Base-by-base conservation (phyloP, 2,329 filamentous ascomycete genomes). In the Diaporthe capsici region DNA sequence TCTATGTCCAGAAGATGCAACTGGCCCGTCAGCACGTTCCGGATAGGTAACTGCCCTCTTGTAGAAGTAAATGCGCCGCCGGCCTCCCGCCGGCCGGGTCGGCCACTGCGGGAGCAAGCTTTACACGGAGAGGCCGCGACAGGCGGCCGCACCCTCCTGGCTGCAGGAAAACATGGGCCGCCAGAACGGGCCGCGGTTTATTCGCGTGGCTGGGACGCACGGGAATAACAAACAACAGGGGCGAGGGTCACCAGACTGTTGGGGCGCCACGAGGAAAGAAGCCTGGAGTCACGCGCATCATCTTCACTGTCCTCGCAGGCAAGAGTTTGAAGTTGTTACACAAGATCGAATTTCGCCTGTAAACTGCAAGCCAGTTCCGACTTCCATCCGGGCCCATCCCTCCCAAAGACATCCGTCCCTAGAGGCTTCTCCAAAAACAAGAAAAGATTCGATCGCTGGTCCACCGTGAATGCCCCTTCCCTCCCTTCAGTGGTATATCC, bases 401-500 rank as follows among this genome's bases (percentile, higher is more conserved):
- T 71, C n/a, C 67, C 51, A 20, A 31, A 57, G 34, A 44, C n/a
- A 57, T 42, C 67, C n/a, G n/a, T 42, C 67, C 49, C 34, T 71
- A 57, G 49, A 55, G 39, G 37, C 51, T 57, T 51, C 17, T 44
- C 67, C 37, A 47, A 57, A 71, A 44, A 42, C n/a, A 70, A 53
- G 15, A 61, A 72, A 72, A 63, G 37, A 72, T 44, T 53, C 37
- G 71, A 72, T 55, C 71, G 71, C 71, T 72, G 71, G 71, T 72
- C 71, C 71, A 63, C 71, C 71, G 44, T 63, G 37, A 25, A 72
- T 72, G 70, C 58, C 58, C 70, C 53, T 49, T 71, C 28, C 57
- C 37, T 49, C 51, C 49, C 15, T 42, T 31, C 71, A 68, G 58
- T 75, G 75, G 72, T 75, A 76, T 76, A 55, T 75, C 72, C 75